Evolutionary conservation across 148 eudicot species (phyloP), one percentile per base, ranked within the genome.

Genomic region (Beta vulgaris): DNA sequence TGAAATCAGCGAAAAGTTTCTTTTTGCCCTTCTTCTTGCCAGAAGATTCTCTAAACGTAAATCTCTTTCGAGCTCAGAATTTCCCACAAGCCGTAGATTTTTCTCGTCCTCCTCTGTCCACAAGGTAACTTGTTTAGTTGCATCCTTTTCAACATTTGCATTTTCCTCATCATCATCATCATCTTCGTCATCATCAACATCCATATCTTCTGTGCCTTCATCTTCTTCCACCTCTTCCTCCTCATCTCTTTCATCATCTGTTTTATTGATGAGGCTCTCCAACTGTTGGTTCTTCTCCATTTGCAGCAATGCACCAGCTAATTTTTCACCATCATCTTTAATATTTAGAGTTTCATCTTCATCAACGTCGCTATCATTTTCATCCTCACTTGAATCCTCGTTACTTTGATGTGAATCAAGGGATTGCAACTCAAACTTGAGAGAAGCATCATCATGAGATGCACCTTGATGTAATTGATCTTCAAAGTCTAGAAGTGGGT

Each of bases 31-130:
- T 81, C 93, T 85, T 66, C 77, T 80, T 32, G 89, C 84, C 51
- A 89, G 82, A 34, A 89, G 85, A 78, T 74, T 85, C 77, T 89
- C 90, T 67, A 89, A 66, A 15, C 90, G 84, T 68, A 81, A 88
- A 71, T 89, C 83, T 73, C 93, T 84, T 78, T 89, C 93, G 23
- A 87, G 74, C 74, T 89, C 90, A 13, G 82, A 79, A 70, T 75
- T 82, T 59, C 87, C 86, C 43, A 89, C 51, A 70, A 82, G 86
- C 76, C 85, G 78, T 16, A 87, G 79, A 77, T 89, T 89, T 78
- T 85, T 89, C 77, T 89, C 89, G 54, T 89, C 93, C 62, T 87
- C 87, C 48, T 87, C 93, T 19, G 93, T 89, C 93, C 93, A 89
- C 40, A 81, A 79, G 46, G 87, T 82, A 39, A 81, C 87, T 29